These are phyloP conservation scores for Eucalyptus virginea DNA, from an alignment of 345 rosid genomes.

Conservation along the genomic window DNA sequence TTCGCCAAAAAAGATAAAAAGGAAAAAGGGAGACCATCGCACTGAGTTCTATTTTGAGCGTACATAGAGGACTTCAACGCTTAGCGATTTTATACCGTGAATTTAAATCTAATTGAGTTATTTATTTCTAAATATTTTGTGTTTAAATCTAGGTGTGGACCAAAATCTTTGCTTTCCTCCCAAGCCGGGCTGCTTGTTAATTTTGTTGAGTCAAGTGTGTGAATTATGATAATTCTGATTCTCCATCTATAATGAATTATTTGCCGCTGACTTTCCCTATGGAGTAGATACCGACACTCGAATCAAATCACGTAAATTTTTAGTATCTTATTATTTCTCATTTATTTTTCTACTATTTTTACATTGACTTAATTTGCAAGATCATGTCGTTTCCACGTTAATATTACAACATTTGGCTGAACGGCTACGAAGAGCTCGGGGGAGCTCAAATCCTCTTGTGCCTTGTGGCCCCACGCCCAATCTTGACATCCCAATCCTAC, in stretches of 20 bases:
- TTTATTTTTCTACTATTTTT: no score
- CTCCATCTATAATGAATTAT: accelerated
- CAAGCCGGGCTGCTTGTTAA: accelerated
- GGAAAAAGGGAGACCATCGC: no score
- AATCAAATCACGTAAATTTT: accelerated
- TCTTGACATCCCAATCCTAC: constrained; percentile 2
- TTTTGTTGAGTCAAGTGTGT: no score
- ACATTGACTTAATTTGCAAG: accelerated
- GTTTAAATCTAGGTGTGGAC: no score
- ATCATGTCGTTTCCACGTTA: accelerated
- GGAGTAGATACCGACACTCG: accelerated
- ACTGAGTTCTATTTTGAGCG: no score
- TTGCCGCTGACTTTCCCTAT: accelerated
- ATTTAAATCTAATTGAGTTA: no score
- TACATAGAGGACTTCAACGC: no score
- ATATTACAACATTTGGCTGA: background rate
- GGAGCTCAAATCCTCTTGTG: background rate
- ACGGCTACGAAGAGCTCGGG: background rate
- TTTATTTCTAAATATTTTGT: accelerated
- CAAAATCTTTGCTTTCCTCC: no score
- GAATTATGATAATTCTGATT: accelerated
- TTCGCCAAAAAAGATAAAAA: no score
- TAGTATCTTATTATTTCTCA: no score
- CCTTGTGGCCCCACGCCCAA: constrained; percentile 12
- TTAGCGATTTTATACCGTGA: accelerated